Conservation (phyloP, 2,329 filamentous ascomycete species). For the Colletotrichum sidae region DNA sequence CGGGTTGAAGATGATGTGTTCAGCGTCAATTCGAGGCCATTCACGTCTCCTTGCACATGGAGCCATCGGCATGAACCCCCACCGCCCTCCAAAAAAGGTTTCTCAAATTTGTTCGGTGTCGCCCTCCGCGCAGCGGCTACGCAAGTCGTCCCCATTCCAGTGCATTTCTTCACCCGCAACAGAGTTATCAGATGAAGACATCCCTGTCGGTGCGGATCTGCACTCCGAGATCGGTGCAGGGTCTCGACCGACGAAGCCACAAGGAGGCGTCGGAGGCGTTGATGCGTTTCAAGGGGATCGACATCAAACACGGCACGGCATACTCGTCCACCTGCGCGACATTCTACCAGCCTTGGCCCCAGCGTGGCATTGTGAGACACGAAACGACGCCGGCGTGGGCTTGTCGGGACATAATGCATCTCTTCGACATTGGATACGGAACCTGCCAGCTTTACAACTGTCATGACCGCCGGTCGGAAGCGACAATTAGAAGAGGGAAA, state of each 20-base stretch:
- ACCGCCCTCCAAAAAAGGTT: conserved; percentile 17
- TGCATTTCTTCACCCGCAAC: conserved; percentile 25
- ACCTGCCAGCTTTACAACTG: neutral
- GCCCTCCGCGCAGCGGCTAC: conserved; percentile 23
- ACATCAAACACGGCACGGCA: conserved; percentile 36
- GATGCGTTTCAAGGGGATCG: conserved; percentile 35
- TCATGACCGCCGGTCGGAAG: neutral
- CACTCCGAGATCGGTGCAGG: conserved; percentile 33
- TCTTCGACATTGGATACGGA: neutral
- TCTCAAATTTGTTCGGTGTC: conserved; percentile 6
- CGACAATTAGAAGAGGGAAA: too few relatives aligned
- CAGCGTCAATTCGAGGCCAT: conserved; percentile 21
- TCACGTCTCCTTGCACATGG: conserved; percentile 26
- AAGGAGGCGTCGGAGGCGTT: conserved; percentile 21
- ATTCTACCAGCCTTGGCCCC: conserved; percentile 10
- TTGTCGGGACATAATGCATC: conserved; percentile 2
- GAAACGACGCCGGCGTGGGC: conserved; percentile 19
- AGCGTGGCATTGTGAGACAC: conserved; percentile 27
- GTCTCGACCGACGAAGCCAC: conserved; percentile 16
- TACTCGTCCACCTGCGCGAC: conserved; percentile 15
- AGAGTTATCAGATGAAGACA: conserved; percentile 35
- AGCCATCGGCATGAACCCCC: conserved; percentile 25
- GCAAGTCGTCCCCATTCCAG: conserved; percentile 7
- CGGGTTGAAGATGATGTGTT: conserved; percentile 3
- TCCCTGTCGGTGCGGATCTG: conserved; percentile 29